Conservation (phyloP, 176 grass and related monocot genomes). For the Oryza brachyantha region DNA sequence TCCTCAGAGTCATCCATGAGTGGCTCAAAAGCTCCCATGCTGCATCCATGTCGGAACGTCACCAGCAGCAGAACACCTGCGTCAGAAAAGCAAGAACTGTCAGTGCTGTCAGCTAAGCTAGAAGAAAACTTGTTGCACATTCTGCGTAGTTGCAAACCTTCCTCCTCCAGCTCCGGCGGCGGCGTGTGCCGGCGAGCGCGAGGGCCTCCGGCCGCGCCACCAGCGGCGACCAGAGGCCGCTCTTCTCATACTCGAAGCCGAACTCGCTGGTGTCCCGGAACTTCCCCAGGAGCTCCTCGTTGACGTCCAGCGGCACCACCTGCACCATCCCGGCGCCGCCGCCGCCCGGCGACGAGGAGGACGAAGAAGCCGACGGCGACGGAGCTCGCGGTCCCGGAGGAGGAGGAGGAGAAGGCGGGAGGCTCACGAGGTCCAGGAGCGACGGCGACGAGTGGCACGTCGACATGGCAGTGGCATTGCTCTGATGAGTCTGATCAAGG, state of each 20-base stretch:
- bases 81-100: conserved; percentile 6
- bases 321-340: conserved; percentile 28
- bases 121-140: neutral
- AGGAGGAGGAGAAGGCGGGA: neutral
- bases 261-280: conserved; percentile 74
- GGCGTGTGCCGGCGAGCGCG: neutral
- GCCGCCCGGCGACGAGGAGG: neutral
- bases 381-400: neutral
- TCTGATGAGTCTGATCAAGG: conserved; percentile 12
- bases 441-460: conserved; percentile 1
- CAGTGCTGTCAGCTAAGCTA: neutral
- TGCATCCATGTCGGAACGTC: neutral
- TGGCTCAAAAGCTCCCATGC: neutral
- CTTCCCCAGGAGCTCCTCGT: conserved; percentile 62
- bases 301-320: conserved; percentile 65
- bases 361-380: neutral
- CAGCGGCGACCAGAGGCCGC: conserved; percentile 84
- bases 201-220: conserved; percentile 47
- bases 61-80: conserved; percentile 55
- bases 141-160: conserved; percentile 21
- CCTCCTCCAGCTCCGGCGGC: conserved; percentile 28
- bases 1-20: neutral
- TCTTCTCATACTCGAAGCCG: conserved; percentile 76
- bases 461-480: neutral
- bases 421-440: conserved; percentile 47